Conservation (phyloP, 768 basidiomycete species). For the Naganishia kalamii region DNA sequence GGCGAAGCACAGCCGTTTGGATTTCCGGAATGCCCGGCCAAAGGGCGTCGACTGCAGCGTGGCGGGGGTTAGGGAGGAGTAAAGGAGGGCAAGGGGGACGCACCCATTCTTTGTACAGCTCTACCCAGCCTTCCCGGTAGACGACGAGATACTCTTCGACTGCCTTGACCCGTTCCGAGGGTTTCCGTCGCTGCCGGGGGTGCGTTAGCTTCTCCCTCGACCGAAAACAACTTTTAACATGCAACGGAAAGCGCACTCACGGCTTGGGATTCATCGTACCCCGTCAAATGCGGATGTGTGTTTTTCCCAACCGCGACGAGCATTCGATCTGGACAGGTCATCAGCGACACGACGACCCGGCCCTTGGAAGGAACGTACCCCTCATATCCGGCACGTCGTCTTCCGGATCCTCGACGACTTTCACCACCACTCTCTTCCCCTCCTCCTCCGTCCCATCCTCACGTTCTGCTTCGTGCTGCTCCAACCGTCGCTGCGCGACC, state of each 20-base stretch:
- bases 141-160: conserved; percentile 80
- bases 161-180: conserved; percentile 51
- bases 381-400: conserved; percentile 22
- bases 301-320: conserved; percentile 69
- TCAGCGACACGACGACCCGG: not conserved
- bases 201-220: too few species aligned
- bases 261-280: conserved; percentile 32
- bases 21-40: conserved; percentile 61
- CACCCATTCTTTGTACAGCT: conserved; percentile 81
- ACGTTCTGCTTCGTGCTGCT: conserved; percentile 20
- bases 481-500: too few species aligned
- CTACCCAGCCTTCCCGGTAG: conserved; percentile 70
- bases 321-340: conserved; percentile 78
- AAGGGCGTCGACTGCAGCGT: conserved; percentile 52
- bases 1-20: conserved; percentile 71
- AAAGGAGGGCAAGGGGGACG: not conserved
- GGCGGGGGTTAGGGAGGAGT: not conserved
- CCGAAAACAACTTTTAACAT: too few species aligned
- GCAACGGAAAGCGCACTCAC: conserved; percentile 47
- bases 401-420: too few species aligned
- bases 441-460: not conserved
- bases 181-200: conserved; percentile 66
- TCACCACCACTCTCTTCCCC: not conserved
- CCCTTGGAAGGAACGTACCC: not conserved
- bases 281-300: conserved; percentile 44